Evolutionary conservation across 2,329 filamentous ascomycete genomes (phyloP).

Genomic region (Pestalotiopsis sp.): DNA sequence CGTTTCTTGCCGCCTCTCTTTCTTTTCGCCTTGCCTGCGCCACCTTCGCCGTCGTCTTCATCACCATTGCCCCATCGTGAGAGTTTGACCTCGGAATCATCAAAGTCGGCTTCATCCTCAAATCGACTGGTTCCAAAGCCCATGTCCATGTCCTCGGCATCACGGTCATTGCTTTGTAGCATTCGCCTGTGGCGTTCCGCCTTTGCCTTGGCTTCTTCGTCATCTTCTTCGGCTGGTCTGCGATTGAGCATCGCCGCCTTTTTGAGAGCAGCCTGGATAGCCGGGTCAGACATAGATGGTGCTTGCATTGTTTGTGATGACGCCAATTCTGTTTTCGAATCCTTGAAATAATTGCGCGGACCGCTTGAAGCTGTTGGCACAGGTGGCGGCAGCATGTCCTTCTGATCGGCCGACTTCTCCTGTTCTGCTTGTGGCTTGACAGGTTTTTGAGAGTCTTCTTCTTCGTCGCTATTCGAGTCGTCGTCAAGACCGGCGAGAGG

Average conservation of each 20-base stretch:
- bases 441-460: slow-evolving; percentile 19
- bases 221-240: slow-evolving; percentile 40
- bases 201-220: slow-evolving; percentile 54
- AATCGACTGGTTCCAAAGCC: slow-evolving; percentile 88
- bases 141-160: slow-evolving; percentile 90
- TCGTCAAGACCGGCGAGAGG: slow-evolving; percentile 61
- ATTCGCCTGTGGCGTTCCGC: slow-evolving; percentile 74
- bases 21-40: slow-evolving; percentile 54
- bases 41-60: slow-evolving; percentile 49
- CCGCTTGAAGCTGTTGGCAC: slow-evolving; percentile 36
- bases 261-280: slow-evolving; percentile 81
- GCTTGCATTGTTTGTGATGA: slow-evolving; percentile 53
- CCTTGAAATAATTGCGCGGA: slow-evolving; percentile 65
- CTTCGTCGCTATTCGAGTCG: slow-evolving; percentile 41
- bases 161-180: slow-evolving; percentile 73
- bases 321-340: slow-evolving; percentile 55
- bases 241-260: slow-evolving; percentile 72
- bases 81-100: slow-evolving; percentile 67
- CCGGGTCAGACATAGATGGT: slow-evolving; percentile 70
- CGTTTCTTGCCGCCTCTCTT: slow-evolving; percentile 75
- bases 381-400: slow-evolving; percentile 50
- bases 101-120: slow-evolving; percentile 85
- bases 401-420: slow-evolving; percentile 24
- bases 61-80: slow-evolving; percentile 64
- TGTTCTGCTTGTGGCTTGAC: slow-evolving; percentile 24